Base-by-base conservation (phyloP, 306 rosid species). In the Casuarina glauca region DNA sequence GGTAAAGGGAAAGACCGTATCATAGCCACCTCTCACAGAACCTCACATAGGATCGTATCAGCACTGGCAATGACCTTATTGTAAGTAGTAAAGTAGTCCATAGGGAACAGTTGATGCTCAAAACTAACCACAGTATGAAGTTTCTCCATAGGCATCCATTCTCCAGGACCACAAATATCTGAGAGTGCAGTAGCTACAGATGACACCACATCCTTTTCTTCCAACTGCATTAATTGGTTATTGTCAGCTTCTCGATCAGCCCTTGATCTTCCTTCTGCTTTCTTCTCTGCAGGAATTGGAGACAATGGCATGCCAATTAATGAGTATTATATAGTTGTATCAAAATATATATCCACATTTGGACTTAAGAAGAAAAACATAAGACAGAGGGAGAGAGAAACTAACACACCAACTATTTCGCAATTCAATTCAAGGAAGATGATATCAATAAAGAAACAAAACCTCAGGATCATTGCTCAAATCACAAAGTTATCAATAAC, bases 121-220 rank as follows among this genome's bases (percentile, higher is more conserved):
- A 83, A 70, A 87, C 93, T 84, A 74, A 95, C 99, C 97, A 91
- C 93, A 0, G 89, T 19, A 64, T 95, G 99, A 84, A 95, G 97
- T 82, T 88, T 95, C 89, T 95, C 99, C 99, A 93, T 89, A 35
- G 97, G 93, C 99, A 95, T 95, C 99, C 99, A 95, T 67, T 95
- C 99, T 72, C 99, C 99, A 4, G 99, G 99, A 77, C 99, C 99
- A 74, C 99, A 95, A 57, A 95, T 90, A 80, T 95, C 99, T 64
- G 99, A 95, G 17, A 95, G 96, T 63, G 93, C 97, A 5, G 90
- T 93, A 82, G 99, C 99, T 74, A 95, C 99, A n/a, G 97, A 89
- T 32, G 99, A 95, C 39, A 95, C 99, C n/a, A 95, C 97, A 72
- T 93, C 99, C 88, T 95, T 95, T 62, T 95, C 99, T 83, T 95